Conservation (phyloP, 148 eudicot genomes). For the Silene latifolia region DNA sequence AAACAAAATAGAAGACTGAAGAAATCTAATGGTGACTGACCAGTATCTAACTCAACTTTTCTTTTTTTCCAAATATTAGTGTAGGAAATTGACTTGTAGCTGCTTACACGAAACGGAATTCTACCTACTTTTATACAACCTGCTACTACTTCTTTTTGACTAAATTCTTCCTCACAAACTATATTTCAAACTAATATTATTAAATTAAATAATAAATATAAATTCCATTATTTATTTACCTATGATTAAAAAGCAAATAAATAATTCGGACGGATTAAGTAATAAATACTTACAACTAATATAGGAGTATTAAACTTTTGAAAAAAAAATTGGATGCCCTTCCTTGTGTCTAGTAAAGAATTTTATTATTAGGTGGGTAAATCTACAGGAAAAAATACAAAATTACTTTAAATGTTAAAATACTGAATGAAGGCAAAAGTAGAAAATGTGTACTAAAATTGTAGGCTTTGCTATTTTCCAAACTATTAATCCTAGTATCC, state of each 20-base stretch:
- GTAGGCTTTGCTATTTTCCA: not conserved
- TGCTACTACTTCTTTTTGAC: not conserved
- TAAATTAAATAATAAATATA: no score
- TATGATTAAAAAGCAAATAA: no score
- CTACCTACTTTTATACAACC: conserved; percentile 1
- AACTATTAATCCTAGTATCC: not conserved
- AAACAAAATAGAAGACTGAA: not conserved
- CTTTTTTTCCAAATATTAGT: conserved; percentile 5
- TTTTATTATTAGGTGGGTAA: no score
- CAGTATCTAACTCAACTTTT: conserved; percentile 9
- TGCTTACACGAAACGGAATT: not conserved
- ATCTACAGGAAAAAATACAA: no score
- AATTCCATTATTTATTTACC: no score
- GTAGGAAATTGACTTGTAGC: conserved; percentile 2
- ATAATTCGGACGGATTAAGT: no score
- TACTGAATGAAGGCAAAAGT: not conserved
- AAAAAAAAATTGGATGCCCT: not conserved
- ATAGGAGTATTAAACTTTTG: no score
- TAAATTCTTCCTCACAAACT: not conserved
- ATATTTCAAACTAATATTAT: no score
- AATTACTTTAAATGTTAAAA: no score
- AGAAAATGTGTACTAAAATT: not conserved
- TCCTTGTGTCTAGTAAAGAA: not conserved
- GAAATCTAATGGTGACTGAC: conserved; percentile 9
- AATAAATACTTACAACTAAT: not conserved